phyloP scores from a whole-genome alignment of 2,329 filamentous ascomycete genomes.

The Beauveria pseudobassiana region DNA sequence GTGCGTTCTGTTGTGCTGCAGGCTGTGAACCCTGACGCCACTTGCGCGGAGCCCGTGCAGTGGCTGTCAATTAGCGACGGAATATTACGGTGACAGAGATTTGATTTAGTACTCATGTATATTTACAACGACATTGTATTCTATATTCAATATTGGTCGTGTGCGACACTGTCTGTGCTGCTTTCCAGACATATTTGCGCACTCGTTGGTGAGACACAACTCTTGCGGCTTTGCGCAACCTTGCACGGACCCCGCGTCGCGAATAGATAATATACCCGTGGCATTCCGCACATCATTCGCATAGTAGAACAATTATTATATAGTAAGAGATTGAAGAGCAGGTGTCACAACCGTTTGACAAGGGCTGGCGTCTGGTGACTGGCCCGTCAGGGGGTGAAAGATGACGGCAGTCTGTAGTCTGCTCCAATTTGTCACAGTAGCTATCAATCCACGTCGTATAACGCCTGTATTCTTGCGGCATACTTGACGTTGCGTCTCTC shows the following conservation, averaged over 20 bases:
- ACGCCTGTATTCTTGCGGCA: constrained; percentile 15
- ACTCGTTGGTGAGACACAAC: neutral
- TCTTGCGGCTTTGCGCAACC: neutral
- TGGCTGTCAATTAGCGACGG: too few species aligned
- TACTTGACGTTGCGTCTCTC: constrained; percentile 13
- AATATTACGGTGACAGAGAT: neutral
- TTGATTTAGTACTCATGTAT: neutral
- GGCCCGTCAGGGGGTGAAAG: constrained; percentile 19
- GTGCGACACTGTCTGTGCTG: constrained; percentile 3
- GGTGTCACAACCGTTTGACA: neutral
- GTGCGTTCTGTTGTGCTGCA: too few species aligned
- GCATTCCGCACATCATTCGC: neutral
- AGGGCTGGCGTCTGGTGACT: neutral
- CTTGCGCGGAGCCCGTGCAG: neutral
- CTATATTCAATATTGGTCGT: neutral
- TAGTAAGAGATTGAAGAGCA: neutral
- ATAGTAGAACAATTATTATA: neutral
- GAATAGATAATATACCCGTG: neutral
- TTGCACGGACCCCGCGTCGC: neutral
- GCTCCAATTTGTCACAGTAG: constrained; percentile 18
- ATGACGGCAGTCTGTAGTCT: constrained; percentile 18
- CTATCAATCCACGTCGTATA: constrained; percentile 17
- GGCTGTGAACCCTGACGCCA: neutral
- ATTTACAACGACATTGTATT: neutral
- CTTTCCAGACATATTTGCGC: constrained; percentile 4